Percentiles rank a stretch among this genome's conserved stretches.
These are phyloP conservation scores for Curvularia sp. DNA, from an alignment of 2,329 filamentous ascomycete species.

Conservation along the genomic window DNA sequence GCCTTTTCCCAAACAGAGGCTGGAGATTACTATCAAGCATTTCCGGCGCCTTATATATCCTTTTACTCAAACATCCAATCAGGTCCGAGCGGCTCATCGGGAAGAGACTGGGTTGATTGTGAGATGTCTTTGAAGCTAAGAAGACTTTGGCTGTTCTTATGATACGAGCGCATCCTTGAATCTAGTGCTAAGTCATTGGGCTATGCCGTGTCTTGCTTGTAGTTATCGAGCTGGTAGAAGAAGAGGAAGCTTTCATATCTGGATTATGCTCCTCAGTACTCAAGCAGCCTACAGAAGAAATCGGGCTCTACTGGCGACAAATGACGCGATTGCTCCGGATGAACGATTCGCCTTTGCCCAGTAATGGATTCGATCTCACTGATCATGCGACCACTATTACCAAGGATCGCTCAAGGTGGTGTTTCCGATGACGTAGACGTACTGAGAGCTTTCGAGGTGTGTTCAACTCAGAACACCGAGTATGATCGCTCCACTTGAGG, in stretches of 20 bases:
- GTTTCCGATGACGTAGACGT: not conserved
- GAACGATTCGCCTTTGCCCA: not conserved
- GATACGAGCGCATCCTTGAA: too few relatives aligned
- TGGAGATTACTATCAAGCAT: too few relatives aligned
- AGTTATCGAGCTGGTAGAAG: not conserved
- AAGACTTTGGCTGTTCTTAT: too few relatives aligned
- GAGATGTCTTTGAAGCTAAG: too few relatives aligned
- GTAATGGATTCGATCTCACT: not conserved
- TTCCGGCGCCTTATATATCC: not conserved
- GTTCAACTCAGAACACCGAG: not conserved
- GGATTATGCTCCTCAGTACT: not conserved
- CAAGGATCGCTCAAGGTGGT: not conserved
- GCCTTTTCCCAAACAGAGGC: too few relatives aligned
- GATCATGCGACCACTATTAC: not conserved
- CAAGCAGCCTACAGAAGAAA: not conserved
- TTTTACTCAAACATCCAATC: not conserved
- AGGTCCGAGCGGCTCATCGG: not conserved
- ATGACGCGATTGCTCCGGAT: not conserved
- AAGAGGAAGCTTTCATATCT: not conserved
- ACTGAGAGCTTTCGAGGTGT: not conserved
- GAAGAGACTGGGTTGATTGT: not conserved
- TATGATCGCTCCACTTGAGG: not conserved
- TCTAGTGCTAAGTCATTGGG: too few relatives aligned
- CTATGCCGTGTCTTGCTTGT: not conserved
- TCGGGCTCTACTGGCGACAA: not conserved